phyloP scores from a whole-genome alignment of 202 grass and related monocot species.

The Dendrocalamus latiflorus region DNA sequence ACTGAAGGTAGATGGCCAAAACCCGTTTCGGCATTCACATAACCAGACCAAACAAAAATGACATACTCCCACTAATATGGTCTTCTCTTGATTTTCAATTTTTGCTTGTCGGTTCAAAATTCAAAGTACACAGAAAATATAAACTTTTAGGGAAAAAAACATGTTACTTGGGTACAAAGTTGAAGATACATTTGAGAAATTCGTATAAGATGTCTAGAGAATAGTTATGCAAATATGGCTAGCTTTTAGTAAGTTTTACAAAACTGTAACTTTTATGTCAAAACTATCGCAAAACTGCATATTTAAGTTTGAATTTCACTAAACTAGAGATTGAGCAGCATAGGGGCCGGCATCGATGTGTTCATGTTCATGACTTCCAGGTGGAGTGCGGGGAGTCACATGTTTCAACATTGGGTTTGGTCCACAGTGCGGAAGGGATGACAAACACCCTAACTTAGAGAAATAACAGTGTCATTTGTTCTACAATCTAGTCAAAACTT shows the following conservation, averaged over 20 bases:
- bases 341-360: too few species aligned
- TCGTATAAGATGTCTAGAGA: too few species aligned
- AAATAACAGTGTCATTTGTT: not conserved
- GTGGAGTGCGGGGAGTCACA: too few species aligned
- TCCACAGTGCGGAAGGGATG: not conserved
- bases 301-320: too few species aligned
- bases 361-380: too few species aligned
- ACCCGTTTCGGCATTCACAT: not conserved
- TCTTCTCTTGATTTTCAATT: not conserved
- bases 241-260: too few species aligned
- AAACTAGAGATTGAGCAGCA: too few species aligned
- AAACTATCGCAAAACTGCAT: too few species aligned
- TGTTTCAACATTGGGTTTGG: too few species aligned
- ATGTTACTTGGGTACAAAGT: not conserved
- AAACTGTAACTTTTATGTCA: too few species aligned
- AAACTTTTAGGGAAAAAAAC: not conserved
- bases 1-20: not conserved
- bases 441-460: not conserved
- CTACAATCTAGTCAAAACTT: not conserved
- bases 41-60: not conserved
- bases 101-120: not conserved
- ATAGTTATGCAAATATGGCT: too few species aligned
- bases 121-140: not conserved
- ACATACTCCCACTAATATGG: not conserved
- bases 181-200: not conserved